Evolutionary conservation across 768 basidiomycete genomes (phyloP).

Genomic region (Phanerodontia chrysosporium): DNA sequence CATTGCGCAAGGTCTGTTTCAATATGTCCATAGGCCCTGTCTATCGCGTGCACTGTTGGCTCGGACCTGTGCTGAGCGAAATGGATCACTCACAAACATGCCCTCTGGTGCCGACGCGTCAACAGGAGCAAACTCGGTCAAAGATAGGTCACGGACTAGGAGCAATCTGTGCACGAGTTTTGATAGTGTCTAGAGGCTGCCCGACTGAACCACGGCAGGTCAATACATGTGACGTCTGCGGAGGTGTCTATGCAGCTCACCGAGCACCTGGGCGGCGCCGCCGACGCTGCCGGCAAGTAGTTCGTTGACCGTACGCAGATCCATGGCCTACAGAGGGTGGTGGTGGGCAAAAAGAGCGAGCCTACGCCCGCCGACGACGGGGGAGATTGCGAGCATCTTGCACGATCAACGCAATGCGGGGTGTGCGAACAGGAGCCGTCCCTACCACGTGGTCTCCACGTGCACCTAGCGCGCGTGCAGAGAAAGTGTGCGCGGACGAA

Average conservation of each 20-base stretch:
- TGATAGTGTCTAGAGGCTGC: conserved; percentile 85
- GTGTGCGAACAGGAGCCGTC: not conserved
- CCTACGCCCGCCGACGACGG: not conserved
- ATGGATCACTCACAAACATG: conserved; percentile 70
- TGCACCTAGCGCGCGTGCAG: not conserved
- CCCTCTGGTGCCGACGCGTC: conserved; percentile 46
- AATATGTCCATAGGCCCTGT: conserved; percentile 95
- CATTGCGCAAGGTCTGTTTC: conserved; percentile 71
- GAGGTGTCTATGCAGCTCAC: not conserved
- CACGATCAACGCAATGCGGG: not conserved
- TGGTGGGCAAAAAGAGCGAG: not conserved
- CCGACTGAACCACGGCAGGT: conserved; percentile 49
- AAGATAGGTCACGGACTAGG: conserved; percentile 47
- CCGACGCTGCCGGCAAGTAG: conserved; percentile 85
- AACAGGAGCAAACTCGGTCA: not conserved
- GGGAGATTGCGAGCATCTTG: not conserved
- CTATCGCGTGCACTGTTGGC: conserved; percentile 33
- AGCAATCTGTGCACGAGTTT: conserved; percentile 84
- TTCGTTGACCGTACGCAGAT: conserved; percentile 67
- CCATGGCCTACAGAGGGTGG: conserved; percentile 11
- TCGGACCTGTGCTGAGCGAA: not conserved
- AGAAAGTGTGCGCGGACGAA: not conserved
- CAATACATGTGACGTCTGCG: not conserved
- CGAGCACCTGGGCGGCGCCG: conserved; percentile 89
- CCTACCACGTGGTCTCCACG: not conserved